Base-by-base conservation (phyloP, 352 stramenopile genomes). In the Phytopythium kandeliae region DNA sequence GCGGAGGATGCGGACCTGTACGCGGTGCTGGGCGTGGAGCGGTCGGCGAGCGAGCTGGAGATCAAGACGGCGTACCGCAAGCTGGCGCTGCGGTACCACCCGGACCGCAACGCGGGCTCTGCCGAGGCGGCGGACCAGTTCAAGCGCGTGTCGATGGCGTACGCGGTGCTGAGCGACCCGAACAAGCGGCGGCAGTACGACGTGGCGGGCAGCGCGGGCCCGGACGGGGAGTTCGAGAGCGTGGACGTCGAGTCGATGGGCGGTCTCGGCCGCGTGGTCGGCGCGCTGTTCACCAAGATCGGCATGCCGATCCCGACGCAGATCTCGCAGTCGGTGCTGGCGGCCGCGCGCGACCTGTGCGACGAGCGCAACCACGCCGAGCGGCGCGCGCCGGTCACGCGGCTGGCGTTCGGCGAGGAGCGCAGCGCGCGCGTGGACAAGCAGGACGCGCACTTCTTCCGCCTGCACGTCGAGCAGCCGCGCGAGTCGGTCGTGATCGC, bases 31-130 rank as follows among this genome's bases (percentile, higher is more conserved):
- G 95, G 95, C 48, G 81, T 96, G 28, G 83, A 92, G 28, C 88
- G 87, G 55, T 79, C 82, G 54, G 82, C 80, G 2, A 67, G 71
- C 0, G 81, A 96, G n/a, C 65, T 77, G 11, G 72, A 98, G 64
- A 98, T 98, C 62, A 98, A 98, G 69, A 95, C 93, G 54, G 94
- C 95, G 25, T 98, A 98, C 66, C 81, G 94, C 49, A 97, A 96
- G 61, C 69, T 98, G 16, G 96, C 82, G 48, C 78, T 98, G n/a
- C 95, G 98, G 59, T 98, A 98, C 60, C 95, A 98, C 60, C 95
- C 95, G 34, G 89, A 97, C 67, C 96, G 96, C 68, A 21, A 4
- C 19, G 24, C 33, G 33, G 12, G 22, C 31, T 92, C 93, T 60
- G 69, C 73, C 43, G 85, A 78, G 25, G 69, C 78, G 15, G 82